phyloP scores from a whole-genome alignment of 305 asterid genomes.

The Plantago lanceolata region DNA sequence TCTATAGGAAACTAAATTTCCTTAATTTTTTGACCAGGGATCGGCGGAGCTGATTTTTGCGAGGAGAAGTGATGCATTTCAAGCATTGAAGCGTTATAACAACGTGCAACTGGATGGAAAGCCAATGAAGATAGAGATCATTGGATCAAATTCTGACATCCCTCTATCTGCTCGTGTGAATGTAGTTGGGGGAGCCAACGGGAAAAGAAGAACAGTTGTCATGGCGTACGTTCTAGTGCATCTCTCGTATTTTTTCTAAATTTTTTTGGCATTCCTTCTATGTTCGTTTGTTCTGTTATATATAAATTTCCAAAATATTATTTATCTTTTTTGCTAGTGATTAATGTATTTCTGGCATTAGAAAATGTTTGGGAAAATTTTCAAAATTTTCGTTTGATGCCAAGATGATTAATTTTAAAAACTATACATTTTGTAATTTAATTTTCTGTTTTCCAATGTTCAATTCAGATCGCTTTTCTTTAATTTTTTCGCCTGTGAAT shows the following conservation, averaged over 20 bases:
- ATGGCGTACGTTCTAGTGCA: constrained; percentile 42
- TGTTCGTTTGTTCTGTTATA: not conserved
- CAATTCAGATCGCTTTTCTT: too few relatives aligned
- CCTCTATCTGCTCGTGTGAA: constrained; percentile 74
- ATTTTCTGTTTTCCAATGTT: too few relatives aligned
- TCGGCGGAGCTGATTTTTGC: constrained; percentile 82
- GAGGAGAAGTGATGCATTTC: constrained; percentile 79
- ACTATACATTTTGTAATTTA: too few relatives aligned
- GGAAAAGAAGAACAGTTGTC: constrained; percentile 58
- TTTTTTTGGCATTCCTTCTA: not conserved
- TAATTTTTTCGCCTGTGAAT: too few relatives aligned
- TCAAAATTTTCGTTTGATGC: too few relatives aligned
- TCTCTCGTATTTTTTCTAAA: not conserved
- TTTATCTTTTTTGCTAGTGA: too few relatives aligned
- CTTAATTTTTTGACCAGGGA: constrained; percentile 42
- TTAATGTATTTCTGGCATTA: too few relatives aligned
- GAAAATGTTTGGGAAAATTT: too few relatives aligned
- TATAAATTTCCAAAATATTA: too few relatives aligned
- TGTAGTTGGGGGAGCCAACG: constrained; percentile 56
- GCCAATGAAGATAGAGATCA: constrained; percentile 82
- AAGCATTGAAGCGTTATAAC: constrained; percentile 72
- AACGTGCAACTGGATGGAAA: constrained; percentile 84
- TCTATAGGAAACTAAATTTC: not conserved
- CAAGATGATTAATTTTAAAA: too few relatives aligned
- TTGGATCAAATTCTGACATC: constrained; percentile 46